A percentile compares a stretch with the other conserved stretches of the same genome.
These are phyloP conservation scores for Populus alba DNA, from an alignment of 345 rosid genomes.

Conservation along the genomic window DNA sequence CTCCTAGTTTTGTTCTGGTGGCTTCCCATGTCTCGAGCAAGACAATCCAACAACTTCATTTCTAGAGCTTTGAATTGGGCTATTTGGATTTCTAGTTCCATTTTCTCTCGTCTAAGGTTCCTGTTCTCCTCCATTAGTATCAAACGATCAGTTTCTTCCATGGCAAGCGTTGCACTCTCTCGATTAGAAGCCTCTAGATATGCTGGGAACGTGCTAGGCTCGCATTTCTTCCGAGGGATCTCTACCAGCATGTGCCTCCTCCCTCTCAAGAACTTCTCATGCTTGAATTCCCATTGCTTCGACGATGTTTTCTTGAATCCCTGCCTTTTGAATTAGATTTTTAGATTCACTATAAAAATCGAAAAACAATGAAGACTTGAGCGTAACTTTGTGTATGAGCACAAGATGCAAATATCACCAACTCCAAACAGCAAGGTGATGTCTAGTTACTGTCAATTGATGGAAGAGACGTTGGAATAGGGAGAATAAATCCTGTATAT, in stretches of 20 bases:
- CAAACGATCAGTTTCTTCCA: not conserved
- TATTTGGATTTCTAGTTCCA: slow-evolving; percentile 43
- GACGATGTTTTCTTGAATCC: slow-evolving; percentile 65
- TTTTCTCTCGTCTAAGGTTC: slow-evolving; percentile 38
- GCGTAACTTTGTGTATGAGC: not conserved
- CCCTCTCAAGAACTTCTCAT: slow-evolving; percentile 51
- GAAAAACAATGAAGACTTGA: not conserved
- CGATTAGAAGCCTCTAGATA: slow-evolving; percentile 32
- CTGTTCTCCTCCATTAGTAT: slow-evolving; percentile 43
- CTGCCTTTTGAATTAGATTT: slow-evolving; percentile 22
- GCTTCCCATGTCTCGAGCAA: slow-evolving; percentile 34
- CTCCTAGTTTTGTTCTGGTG: slow-evolving; percentile 24
- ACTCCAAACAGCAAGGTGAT: too few relatives aligned
- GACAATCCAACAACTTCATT: slow-evolving; percentile 40
- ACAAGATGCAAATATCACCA: not conserved
- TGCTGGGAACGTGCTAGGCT: slow-evolving; percentile 45
- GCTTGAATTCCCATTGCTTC: slow-evolving; percentile 58
- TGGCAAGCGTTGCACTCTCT: not conserved
- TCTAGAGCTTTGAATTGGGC: slow-evolving; percentile 43
- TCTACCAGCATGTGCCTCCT: slow-evolving; percentile 43
- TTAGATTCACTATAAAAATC: not conserved
- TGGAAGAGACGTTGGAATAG: too few relatives aligned
- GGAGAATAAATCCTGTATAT: too few relatives aligned
- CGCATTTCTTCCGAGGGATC: slow-evolving; percentile 48
- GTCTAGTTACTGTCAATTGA: too few relatives aligned